A percentile compares a stretch with the other conserved stretches of the same genome.
These are phyloP conservation scores for Arctostaphylos glauca DNA, from an alignment of 148 eudicot genomes.

Conservation along the genomic window DNA sequence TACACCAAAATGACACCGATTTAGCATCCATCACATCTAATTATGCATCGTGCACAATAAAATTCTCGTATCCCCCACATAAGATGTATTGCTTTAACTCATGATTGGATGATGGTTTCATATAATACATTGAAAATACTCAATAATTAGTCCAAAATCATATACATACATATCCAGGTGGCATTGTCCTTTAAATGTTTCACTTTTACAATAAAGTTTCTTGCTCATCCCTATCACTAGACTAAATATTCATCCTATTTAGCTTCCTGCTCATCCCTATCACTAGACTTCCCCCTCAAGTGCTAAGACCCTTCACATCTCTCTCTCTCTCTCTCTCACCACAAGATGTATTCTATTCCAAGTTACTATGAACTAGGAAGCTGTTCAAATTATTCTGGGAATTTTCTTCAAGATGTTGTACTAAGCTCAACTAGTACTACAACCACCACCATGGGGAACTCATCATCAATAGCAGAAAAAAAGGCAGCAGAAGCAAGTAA, in stretches of 20 bases:
- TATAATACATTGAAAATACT: too few species aligned
- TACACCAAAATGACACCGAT: too few species aligned
- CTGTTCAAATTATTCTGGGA: conserved; percentile 28
- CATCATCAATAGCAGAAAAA: conserved; percentile 32
- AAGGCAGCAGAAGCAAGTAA: conserved; percentile 62
- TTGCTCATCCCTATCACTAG: too few species aligned
- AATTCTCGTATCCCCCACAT: too few species aligned
- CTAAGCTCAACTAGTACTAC: conserved; percentile 9
- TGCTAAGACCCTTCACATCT: background rate
- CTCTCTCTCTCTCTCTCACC: background rate
- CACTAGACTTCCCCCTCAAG: background rate
- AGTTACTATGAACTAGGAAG: conserved; percentile 42
- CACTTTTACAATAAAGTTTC: background rate
- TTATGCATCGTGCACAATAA: too few species aligned
- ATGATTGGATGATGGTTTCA: too few species aligned
- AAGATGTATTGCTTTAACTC: too few species aligned
- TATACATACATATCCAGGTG: background rate
- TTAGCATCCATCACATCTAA: too few species aligned
- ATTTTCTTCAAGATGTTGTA: conserved; percentile 19
- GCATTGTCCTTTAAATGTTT: background rate
- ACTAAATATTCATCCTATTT: background rate
- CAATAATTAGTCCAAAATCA: background rate
- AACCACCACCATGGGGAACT: conserved; percentile 12
- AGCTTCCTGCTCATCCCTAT: background rate
- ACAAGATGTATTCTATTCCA: conserved; percentile 23